Percentiles rank a stretch among this genome's conserved stretches.
Evolutionary conservation across 306 rosid species (phyloP).

Genomic region (Rosa rugosa): DNA sequence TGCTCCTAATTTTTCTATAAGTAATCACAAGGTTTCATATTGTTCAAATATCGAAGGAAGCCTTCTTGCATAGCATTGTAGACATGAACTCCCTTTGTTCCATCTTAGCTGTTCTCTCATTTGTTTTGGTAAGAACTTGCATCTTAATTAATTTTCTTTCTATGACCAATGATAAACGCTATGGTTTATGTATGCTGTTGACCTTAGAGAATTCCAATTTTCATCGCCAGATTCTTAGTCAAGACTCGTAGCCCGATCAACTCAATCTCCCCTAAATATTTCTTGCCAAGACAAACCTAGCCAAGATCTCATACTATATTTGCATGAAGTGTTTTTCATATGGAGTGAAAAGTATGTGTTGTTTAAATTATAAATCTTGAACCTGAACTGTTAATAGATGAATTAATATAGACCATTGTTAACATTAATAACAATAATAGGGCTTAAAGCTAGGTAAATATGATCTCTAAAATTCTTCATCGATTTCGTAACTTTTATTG

Average conservation of each 20-base stretch:
- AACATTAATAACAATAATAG: too few relatives aligned
- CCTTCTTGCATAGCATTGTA: not conserved
- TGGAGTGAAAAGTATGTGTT: too few relatives aligned
- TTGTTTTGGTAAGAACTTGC: conserved; percentile 16
- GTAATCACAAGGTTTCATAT: not conserved
- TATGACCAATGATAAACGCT: not conserved
- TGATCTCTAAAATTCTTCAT: not conserved
- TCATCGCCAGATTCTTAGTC: not conserved
- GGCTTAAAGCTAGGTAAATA: not conserved
- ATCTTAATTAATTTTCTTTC: not conserved
- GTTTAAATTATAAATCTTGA: too few relatives aligned
- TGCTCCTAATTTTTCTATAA: not conserved
- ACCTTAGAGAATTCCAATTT: too few relatives aligned
- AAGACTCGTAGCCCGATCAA: not conserved
- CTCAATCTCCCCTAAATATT: not conserved
- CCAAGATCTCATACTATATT: too few relatives aligned
- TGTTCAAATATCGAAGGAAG: not conserved
- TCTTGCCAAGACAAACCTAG: not conserved
- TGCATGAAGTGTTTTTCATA: too few relatives aligned
- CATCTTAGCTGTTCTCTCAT: conserved; percentile 3
- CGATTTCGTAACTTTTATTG: not conserved
- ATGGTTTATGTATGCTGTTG: not conserved
- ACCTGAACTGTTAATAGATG: too few relatives aligned
- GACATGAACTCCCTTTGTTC: conserved; percentile 13
- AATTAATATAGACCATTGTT: too few relatives aligned